Evolutionary conservation across 768 basidiomycete species (phyloP), one percentile per base, ranked within the genome.

Genomic region (Pleurotus giganteus): DNA sequence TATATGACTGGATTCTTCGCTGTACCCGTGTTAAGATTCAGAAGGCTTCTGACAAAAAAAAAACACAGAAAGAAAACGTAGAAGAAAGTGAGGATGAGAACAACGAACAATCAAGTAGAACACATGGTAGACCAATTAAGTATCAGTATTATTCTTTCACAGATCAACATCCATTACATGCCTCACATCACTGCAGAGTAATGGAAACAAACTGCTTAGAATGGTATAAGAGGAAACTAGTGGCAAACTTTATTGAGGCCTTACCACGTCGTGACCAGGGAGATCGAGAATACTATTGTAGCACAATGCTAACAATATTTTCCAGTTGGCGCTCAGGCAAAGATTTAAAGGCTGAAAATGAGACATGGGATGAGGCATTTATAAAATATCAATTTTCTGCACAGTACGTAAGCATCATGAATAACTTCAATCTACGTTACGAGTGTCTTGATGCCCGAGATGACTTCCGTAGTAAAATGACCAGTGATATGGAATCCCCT

Each of bases 291-390:
- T 64, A 64, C 19, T 73, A 71, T 54, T 69, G 66, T 55, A 42
- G 37, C 19, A 60, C 68, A 2, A 71, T 74, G 69, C 47, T 71
- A 1, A 66, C 67, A 4, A 32, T 73, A 2, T 73, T 71, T 51
- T 63, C 66, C 28, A 70, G 71, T 1, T 70, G 70, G 69, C 54
- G 69, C 26, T 57, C 57, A 13, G 66, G 69, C 0, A 7, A 32
- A 1, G 66, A 71, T 36, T 55, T 73, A 17, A 69, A 69, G 51
- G 6, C 15, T 2, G 17, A 4, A 4, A 24, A 37, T 36, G 24
- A 61, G 23, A 51, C 57, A 34, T 69, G 66, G 65, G 57, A 65
- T 57, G 56, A 65, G 6, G 51, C 62, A 12, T 69, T 65, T 53
- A 24, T 13, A 12, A 9, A 8, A 5, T 36, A 59, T 29, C 21